A percentile compares a stretch with the other conserved stretches of the same genome.
phyloP scores from a whole-genome alignment of 257 asterid genomes.

The Salvia hispanica region DNA sequence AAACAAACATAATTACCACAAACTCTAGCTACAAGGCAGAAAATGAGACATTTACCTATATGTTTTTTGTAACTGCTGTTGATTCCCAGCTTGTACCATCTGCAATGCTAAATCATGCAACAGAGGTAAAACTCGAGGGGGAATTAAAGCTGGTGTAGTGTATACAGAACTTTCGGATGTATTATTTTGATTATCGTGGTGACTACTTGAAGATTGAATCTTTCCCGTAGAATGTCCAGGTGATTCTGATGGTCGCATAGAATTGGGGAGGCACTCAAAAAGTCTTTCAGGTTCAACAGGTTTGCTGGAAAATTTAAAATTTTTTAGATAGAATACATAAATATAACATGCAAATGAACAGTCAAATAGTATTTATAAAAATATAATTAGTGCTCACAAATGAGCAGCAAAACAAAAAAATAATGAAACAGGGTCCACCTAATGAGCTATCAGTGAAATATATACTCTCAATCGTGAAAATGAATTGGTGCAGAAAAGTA shows the following conservation, averaged over 20 bases:
- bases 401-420: neutral
- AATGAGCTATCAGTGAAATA: neutral
- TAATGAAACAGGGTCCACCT: neutral
- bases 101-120: constrained; percentile 93
- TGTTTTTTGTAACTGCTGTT: constrained; percentile 75
- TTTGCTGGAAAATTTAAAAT: constrained; percentile 60
- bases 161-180: constrained; percentile 64
- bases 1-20: neutral
- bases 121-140: constrained; percentile 87
- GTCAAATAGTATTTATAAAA: neutral
- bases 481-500: too few relatives aligned
- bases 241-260: constrained; percentile 94
- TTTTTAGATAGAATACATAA: constrained; percentile 6
- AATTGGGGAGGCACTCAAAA: constrained; percentile 97
- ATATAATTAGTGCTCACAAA: constrained; percentile 18
- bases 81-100: constrained; percentile 94
- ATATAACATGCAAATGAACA: constrained; percentile 9
- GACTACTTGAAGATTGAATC: constrained; percentile 64
- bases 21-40: constrained; percentile 14
- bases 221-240: constrained; percentile 75
- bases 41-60: constrained; percentile 59
- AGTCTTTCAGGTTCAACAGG: constrained; percentile 99
- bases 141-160: constrained; percentile 89
- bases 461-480: constrained; percentile 6
- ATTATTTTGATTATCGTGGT: constrained; percentile 58